Percentiles rank a stretch among this genome's conserved stretches.
Conservation (phyloP, 495 filamentous ascomycete species). For the Achaetomiella virescens region DNA sequence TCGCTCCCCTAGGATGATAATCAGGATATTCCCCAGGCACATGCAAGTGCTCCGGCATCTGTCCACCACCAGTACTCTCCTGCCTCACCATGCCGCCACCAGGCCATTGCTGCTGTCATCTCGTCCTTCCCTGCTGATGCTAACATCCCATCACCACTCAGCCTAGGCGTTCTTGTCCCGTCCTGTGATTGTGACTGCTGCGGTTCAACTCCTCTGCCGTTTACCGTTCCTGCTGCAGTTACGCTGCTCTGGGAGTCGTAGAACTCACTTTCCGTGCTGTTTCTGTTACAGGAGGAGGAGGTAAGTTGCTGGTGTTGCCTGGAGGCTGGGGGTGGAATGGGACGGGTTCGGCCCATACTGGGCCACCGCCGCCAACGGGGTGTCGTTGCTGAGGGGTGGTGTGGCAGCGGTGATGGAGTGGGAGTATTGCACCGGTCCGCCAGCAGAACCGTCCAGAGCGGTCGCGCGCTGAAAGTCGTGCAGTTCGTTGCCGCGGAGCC, state of each 20-base stretch:
- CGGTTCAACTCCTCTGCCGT: too few species aligned
- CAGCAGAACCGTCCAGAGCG: not conserved
- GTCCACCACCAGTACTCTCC: conserved; percentile 26
- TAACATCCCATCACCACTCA: not conserved
- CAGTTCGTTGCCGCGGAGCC: not conserved
- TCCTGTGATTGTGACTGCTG: too few species aligned
- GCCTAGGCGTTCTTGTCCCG: too few species aligned
- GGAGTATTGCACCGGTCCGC: not conserved
- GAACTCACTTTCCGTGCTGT: not conserved
- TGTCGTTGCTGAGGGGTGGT: not conserved
- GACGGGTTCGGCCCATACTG: conserved; percentile 13
- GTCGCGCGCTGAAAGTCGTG: not conserved
- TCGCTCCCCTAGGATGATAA: not conserved
- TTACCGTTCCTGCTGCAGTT: too few species aligned
- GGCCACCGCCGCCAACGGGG: not conserved
- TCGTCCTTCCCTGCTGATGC: conserved; percentile 4
- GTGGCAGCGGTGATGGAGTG: not conserved
- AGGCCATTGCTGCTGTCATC: not conserved
- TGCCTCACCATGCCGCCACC: conserved; percentile 7
- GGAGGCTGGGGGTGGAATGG: not conserved
- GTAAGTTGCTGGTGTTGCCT: conserved; percentile 1
- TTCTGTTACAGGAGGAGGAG: not conserved
- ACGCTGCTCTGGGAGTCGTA: not conserved
- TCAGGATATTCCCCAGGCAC: conserved; percentile 54
- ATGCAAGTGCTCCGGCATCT: conserved; percentile 39